Conservation (phyloP, 768 basidiomycete genomes). For the Boletus bicolor region DNA sequence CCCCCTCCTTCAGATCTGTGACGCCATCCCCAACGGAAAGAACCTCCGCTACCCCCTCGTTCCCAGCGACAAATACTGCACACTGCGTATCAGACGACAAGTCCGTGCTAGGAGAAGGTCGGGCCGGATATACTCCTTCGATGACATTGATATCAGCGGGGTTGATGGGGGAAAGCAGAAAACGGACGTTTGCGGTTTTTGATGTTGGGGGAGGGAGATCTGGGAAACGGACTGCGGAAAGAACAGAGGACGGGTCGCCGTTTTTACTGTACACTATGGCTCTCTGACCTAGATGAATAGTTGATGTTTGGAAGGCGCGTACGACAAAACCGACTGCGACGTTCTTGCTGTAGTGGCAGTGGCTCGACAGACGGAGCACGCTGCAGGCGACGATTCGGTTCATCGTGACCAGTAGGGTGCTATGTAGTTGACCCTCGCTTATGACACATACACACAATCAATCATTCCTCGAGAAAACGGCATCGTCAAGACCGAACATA, state of each 20-base stretch:
- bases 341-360: neutral
- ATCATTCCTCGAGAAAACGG: neutral
- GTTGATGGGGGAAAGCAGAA: constrained; percentile 73
- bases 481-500: neutral
- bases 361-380: neutral
- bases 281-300: constrained; percentile 40
- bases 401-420: neutral
- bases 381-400: neutral
- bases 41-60: constrained; percentile 73
- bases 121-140: constrained; percentile 77
- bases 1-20: constrained; percentile 45
- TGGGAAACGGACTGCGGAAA: constrained; percentile 51
- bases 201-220: constrained; percentile 50
- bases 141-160: constrained; percentile 80
- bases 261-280: constrained; percentile 61
- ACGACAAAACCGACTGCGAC: neutral
- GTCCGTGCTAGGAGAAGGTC: constrained; percentile 42
- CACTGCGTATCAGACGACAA: constrained; percentile 31
- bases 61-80: constrained; percentile 62
- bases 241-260: constrained; percentile 62
- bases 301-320: constrained; percentile 33
- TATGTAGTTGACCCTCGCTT: neutral
- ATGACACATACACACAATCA: neutral
- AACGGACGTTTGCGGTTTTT: constrained; percentile 60
- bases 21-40: constrained; percentile 58